phyloP scores from a whole-genome alignment of 1,284 basidiomycete genomes.

The Puccinia brachypodii region DNA sequence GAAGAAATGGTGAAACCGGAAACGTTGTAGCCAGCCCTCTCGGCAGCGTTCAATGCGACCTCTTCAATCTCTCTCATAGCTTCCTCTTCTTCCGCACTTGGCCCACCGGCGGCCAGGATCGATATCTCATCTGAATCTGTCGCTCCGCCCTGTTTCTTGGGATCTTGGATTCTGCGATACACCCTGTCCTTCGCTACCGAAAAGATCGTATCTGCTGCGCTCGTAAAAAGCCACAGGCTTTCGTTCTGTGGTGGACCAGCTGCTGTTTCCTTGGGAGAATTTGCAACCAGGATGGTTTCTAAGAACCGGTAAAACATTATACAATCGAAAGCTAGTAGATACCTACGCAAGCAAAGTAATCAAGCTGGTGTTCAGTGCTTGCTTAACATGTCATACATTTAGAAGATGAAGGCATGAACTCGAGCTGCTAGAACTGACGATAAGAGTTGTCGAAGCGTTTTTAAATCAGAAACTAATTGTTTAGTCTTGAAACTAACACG shows the following conservation, averaged over 20 bases:
- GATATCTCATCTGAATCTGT: neutral
- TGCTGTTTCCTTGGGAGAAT: constrained; percentile 59
- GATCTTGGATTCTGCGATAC: constrained; percentile 61
- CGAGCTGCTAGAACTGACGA: neutral
- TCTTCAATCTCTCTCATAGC: constrained; percentile 36
- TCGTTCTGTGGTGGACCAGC: constrained; percentile 63
- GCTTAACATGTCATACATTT: neutral
- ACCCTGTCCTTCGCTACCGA: constrained; percentile 75
- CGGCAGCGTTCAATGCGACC: constrained; percentile 17
- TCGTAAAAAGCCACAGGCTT: constrained; percentile 81
- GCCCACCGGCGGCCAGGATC: neutral
- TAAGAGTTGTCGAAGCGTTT: constrained; percentile 78
- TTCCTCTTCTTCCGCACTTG: constrained; percentile 49
- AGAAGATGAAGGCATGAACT: neutral
- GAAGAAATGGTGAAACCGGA: neutral
- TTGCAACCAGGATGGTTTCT: constrained; percentile 80
- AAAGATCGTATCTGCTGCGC: constrained; percentile 85
- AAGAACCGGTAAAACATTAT: constrained; percentile 88
- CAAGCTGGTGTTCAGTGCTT: neutral
- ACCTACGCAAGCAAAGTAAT: constrained; percentile 64
- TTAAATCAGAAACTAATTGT: constrained; percentile 84
- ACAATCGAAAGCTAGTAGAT: constrained; percentile 85
- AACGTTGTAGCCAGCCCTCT: constrained; percentile 35
- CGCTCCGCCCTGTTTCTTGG: constrained; percentile 49
- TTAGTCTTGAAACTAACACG: constrained; percentile 89